Percentiles rank a stretch among this genome's conserved stretches.
Conservation (phyloP, 345 rosid species). For the Gossypium ekmanianum region DNA sequence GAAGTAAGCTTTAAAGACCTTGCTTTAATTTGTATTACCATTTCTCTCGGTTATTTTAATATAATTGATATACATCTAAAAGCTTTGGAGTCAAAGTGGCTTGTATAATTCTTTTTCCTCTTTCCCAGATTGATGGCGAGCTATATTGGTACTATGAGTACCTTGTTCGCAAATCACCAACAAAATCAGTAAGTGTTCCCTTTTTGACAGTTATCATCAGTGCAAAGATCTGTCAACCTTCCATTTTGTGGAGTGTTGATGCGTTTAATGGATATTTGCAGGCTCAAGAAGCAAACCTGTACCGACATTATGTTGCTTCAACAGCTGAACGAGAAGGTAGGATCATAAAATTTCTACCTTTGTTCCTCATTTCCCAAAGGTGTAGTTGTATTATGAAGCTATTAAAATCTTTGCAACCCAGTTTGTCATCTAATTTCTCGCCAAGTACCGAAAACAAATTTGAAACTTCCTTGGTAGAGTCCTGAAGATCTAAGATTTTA, state of each 20-base stretch:
- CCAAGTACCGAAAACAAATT: neutral
- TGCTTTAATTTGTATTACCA: constrained; percentile 5
- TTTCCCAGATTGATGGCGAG: constrained; percentile 72
- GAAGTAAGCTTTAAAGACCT: constrained; percentile 45
- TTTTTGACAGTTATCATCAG: neutral
- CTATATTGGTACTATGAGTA: constrained; percentile 86
- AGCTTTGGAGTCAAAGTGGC: neutral
- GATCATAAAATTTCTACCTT: constrained; percentile 16
- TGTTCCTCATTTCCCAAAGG: neutral
- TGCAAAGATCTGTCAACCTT: neutral
- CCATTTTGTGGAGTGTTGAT: constrained; percentile 16
- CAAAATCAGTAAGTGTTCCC: constrained; percentile 35
- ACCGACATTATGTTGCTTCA: constrained; percentile 71
- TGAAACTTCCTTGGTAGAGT: neutral
- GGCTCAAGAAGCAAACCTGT: constrained; percentile 79
- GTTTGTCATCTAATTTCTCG: neutral
- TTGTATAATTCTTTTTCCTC: neutral
- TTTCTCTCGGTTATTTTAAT: neutral
- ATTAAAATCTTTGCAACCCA: neutral
- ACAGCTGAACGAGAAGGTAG: constrained; percentile 91
- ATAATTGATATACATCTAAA: neutral
- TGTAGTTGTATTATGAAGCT: neutral
- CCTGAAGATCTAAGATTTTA: neutral
- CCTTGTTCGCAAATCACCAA: constrained; percentile 14
- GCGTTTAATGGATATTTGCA: constrained; percentile 27